These are phyloP conservation scores for Rhizophagus sp. DNA, from an alignment of 192 early-diverging fungal species.

Conservation along the genomic window DNA sequence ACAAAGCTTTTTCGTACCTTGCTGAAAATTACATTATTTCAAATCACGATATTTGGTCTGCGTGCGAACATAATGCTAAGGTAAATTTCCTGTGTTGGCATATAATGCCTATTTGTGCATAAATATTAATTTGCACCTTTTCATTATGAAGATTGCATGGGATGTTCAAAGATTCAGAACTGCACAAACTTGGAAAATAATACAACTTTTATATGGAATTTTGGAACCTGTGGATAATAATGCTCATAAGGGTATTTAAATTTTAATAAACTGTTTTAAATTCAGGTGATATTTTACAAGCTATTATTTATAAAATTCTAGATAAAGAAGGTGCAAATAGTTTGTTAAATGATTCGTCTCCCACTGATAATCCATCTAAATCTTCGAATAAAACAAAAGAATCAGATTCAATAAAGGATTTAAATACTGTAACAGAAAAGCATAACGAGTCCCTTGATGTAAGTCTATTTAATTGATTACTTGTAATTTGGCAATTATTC, in stretches of 20 bases:
- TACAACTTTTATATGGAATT: slow-evolving; percentile 60
- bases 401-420: neutral
- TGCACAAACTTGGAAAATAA: slow-evolving; percentile 76
- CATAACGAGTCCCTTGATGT: no score
- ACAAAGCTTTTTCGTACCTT: slow-evolving; percentile 63
- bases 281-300: neutral
- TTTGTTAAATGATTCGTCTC: neutral
- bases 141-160: slow-evolving; percentile 52
- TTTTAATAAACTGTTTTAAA: neutral
- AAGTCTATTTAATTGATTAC: no score
- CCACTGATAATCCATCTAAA: neutral
- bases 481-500: no score
- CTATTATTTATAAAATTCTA: neutral
- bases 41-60: slow-evolving; percentile 45
- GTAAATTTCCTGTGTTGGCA: slow-evolving; percentile 33
- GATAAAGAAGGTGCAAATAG: neutral
- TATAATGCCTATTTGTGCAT: slow-evolving; percentile 1
- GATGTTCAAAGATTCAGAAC: slow-evolving; percentile 59
- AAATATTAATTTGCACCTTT: neutral
- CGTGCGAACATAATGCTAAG: slow-evolving; percentile 64
- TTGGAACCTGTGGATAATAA: no score
- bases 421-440: no score
- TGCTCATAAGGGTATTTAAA: no score
- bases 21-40: slow-evolving; percentile 66
- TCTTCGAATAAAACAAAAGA: neutral